Percentiles rank a stretch among this genome's conserved stretches.
phyloP scores from a whole-genome alignment of 2,329 filamentous ascomycete species.

The Neopestalotiopsis rosae region DNA sequence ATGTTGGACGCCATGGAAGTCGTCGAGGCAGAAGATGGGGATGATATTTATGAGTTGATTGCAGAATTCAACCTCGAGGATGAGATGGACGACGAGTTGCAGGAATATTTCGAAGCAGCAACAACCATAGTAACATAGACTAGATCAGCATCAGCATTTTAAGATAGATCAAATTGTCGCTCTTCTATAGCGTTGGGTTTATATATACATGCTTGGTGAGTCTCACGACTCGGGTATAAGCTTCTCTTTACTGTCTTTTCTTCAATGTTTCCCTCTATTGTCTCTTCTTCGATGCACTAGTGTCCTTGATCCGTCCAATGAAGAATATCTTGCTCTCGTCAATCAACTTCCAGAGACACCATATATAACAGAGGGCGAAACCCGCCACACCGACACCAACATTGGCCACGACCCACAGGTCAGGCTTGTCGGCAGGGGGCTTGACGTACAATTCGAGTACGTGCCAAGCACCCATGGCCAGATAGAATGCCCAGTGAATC shows the following conservation, averaged over 20 bases:
- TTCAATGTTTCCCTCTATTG: not conserved
- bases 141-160: not conserved
- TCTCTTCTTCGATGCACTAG: not conserved
- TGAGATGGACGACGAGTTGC: not conserved
- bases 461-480: conserved; percentile 83
- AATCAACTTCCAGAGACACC: conserved; percentile 79
- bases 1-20: conserved; percentile 48
- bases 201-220: conserved; percentile 11
- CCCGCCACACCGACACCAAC: conserved; percentile 84
- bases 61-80: conserved; percentile 22
- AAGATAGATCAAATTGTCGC: not conserved
- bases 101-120: not conserved
- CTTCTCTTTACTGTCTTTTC: not conserved
- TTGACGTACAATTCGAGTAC: conserved; percentile 69
- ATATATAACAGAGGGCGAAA: conserved; percentile 87
- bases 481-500: conserved; percentile 78
- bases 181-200: not conserved
- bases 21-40: conserved; percentile 47
- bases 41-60: conserved; percentile 33
- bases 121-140: not conserved
- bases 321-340: conserved; percentile 61
- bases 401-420: conserved; percentile 93
- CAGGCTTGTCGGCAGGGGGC: conserved; percentile 80
- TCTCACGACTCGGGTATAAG: conserved; percentile 5
- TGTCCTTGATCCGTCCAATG: conserved; percentile 18